Conservation (phyloP, 1,284 basidiomycete species). For the Ustilago bromivora region DNA sequence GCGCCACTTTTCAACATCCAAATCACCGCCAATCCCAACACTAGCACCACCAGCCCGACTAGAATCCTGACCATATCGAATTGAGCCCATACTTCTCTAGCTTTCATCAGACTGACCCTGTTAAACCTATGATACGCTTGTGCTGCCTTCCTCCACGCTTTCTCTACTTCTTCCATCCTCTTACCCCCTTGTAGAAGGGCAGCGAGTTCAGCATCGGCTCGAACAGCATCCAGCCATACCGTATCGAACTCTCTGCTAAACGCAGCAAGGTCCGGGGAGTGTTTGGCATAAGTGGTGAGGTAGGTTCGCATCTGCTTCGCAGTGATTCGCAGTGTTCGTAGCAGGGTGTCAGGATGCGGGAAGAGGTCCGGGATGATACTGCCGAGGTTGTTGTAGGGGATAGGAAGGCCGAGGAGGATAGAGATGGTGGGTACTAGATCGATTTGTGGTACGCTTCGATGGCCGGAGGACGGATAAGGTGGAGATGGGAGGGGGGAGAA, state of each 20-base stretch:
- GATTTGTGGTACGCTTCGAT: slow-evolving; percentile 87
- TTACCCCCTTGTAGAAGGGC: not conserved
- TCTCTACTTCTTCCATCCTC: slow-evolving; percentile 14
- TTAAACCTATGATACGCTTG: slow-evolving; percentile 73
- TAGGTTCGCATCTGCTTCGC: slow-evolving; percentile 82
- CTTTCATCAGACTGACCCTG: slow-evolving; percentile 77
- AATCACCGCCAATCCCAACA: slow-evolving; percentile 22
- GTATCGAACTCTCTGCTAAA: slow-evolving; percentile 63
- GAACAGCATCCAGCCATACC: slow-evolving; percentile 49
- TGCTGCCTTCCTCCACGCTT: slow-evolving; percentile 31
- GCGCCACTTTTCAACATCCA: slow-evolving; percentile 30
- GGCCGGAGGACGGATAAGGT: slow-evolving; percentile 66
- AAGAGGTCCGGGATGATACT: slow-evolving; percentile 91
- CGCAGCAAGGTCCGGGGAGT: slow-evolving; percentile 76
- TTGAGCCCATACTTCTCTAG: slow-evolving; percentile 91
- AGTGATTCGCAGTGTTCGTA: slow-evolving; percentile 79
- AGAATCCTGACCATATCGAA: slow-evolving; percentile 85
- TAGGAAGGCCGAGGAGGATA: slow-evolving; percentile 89
- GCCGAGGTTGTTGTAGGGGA: slow-evolving; percentile 96
- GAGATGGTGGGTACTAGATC: slow-evolving; percentile 91
- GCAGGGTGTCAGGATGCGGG: slow-evolving; percentile 70
- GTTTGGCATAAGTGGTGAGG: slow-evolving; percentile 78
- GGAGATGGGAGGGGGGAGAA: slow-evolving; percentile 62
- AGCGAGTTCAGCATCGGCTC: slow-evolving; percentile 53
- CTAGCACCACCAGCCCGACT: slow-evolving; percentile 74